Percentiles rank a stretch among this genome's conserved stretches.
These are phyloP conservation scores for Chlamydomonas sp. DNA, from an alignment of 139 green algal genomes.

Conservation along the genomic window DNA sequence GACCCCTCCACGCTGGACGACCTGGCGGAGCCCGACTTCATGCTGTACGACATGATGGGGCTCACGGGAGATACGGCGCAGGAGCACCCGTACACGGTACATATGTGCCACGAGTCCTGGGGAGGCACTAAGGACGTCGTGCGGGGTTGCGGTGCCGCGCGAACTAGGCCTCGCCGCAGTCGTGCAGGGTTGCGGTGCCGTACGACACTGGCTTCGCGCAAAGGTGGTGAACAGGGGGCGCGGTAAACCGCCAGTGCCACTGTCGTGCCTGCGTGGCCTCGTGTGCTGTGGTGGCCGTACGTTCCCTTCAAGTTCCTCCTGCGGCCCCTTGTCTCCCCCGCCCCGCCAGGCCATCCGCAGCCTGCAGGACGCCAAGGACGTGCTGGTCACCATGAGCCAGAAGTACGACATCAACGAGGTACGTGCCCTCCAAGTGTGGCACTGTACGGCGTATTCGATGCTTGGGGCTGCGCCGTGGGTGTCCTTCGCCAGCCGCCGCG, in stretches of 20 bases:
- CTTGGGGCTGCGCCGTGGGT: neutral
- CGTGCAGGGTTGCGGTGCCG: no score
- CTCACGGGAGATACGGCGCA: conserved; percentile 14
- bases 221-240: no score
- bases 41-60: neutral
- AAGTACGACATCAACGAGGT: conserved; percentile 23
- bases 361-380: conserved; percentile 19
- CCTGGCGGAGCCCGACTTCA: conserved; percentile 10
- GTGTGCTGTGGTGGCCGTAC: no score
- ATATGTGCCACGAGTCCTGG: neutral
- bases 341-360: neutral
- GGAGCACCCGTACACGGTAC: conserved; percentile 26
- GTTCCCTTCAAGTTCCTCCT: no score
- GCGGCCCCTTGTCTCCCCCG: no score
- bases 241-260: no score
- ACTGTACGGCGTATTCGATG: neutral
- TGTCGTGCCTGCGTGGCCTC: no score
- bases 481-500: neutral
- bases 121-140: neutral
- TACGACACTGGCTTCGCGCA: no score
- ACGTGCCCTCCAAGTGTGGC: conserved; percentile 1
- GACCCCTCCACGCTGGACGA: conserved; percentile 20
- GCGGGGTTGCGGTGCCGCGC: neutral
- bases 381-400: neutral
- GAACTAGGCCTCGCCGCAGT: neutral